These are phyloP conservation scores for Metarhizium brunneum DNA, from an alignment of 2,329 filamentous ascomycete genomes.

Conservation along the genomic window DNA sequence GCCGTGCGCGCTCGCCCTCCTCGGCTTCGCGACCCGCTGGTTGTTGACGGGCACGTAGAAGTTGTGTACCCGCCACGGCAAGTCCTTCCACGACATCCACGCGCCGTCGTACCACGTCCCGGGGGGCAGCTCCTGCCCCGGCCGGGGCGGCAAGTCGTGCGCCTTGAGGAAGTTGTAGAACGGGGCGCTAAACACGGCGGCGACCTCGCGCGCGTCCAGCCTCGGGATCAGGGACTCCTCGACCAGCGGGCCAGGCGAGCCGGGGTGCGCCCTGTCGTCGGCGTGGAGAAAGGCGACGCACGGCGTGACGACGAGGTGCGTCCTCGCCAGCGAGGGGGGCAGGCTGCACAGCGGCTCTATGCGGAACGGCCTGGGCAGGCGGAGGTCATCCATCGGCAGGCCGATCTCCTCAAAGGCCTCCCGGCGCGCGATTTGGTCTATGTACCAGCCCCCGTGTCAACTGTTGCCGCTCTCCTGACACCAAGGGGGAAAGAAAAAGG, in stretches of 20 bases:
- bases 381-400: slow-evolving; percentile 60
- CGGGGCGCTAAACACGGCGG: slow-evolving; percentile 84
- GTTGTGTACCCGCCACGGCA: slow-evolving; percentile 79
- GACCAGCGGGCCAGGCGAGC: slow-evolving; percentile 32
- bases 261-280: slow-evolving; percentile 29
- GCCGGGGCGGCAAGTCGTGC: slow-evolving; percentile 41
- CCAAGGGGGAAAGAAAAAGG: no score
- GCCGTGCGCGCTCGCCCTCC: slow-evolving; percentile 30
- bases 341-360: slow-evolving; percentile 84
- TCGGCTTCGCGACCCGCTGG: slow-evolving; percentile 57
- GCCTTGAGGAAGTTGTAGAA: slow-evolving; percentile 71
- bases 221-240: slow-evolving; percentile 68
- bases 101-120: slow-evolving; percentile 76
- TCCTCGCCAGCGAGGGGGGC: slow-evolving; percentile 65
- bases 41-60: slow-evolving; percentile 78
- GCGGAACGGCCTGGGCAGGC: slow-evolving; percentile 66
- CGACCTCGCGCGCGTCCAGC: slow-evolving; percentile 83
- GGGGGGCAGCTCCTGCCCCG: slow-evolving; percentile 29
- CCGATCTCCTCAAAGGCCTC: slow-evolving; percentile 94
- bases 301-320: slow-evolving; percentile 63
- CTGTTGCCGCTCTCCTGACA: no score
- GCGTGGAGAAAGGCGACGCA: slow-evolving; percentile 71
- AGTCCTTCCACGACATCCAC: slow-evolving; percentile 73
- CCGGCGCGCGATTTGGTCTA: slow-evolving; percentile 74
- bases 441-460: neutral